Base-by-base conservation (phyloP, 257 asterid genomes). In the Voacanga thouarsii region DNA sequence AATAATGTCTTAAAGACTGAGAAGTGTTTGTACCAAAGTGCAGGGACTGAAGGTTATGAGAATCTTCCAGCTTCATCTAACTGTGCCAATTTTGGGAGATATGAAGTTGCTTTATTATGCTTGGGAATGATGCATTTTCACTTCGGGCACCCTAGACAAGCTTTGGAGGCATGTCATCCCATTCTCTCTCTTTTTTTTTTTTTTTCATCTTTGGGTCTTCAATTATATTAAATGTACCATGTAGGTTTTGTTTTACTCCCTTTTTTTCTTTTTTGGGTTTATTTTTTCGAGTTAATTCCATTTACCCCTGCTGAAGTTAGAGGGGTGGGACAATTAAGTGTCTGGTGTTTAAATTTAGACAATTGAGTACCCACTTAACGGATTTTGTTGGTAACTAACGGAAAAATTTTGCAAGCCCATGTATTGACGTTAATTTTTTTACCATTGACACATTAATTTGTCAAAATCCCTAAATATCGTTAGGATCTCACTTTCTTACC, bases 1-100 rank as follows among this genome's bases (percentile, higher is more conserved):
- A 61, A 41, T 82, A 43, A 30, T 9, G 4, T 78, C 79, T 80
- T 72, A 83, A 83, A 64, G 88, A 74, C 75, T 85, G 89, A 71
- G 82, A 78, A 67, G 60, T 81, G 74, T 84, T 84, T 64, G 77
- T 86, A 83, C 84, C 87, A 85, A 92, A 94, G 99, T 95, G 99
- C 99, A 93, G 99, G 99, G 97, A 93, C 90, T 71, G 99, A 95
- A 89, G 99, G 99, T 80, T 80, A 86, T 78, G 97, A 93, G 71
- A 80, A 75, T 82, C 86, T 77, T 79, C 87, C 96, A 39, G 87
- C 94, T 80, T 89, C 92, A 60, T 86, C 94, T 65, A 89, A 92
- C 80, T 80, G 84, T 86, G 80, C 71, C 80, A 84, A 83, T 86
- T 84, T 88, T 78, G 98, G 98, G 74, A 93, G 97, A 89, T 95